phyloP scores from a whole-genome alignment of 768 basidiomycete genomes.

The Leccinum broughii region DNA sequence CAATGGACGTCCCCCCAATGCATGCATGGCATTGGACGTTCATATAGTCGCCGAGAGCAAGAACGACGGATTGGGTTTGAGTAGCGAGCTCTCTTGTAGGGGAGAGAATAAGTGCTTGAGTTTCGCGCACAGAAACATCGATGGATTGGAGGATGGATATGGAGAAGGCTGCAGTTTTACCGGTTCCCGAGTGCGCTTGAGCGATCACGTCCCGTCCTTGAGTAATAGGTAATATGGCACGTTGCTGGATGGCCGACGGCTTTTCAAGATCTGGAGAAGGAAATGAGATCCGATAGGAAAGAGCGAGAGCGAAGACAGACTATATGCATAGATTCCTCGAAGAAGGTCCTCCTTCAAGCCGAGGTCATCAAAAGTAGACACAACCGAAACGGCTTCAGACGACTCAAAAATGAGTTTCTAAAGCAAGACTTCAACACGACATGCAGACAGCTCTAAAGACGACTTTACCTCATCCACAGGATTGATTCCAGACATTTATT shows the following conservation, averaged over 20 bases:
- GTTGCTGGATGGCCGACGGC: slow-evolving; percentile 97
- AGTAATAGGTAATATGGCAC: slow-evolving; percentile 94
- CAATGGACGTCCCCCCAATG: slow-evolving; percentile 96
- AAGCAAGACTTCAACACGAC: neutral
- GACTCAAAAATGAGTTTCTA: slow-evolving; percentile 96
- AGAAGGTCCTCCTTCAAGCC: slow-evolving; percentile 93
- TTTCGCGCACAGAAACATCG: slow-evolving; percentile 92
- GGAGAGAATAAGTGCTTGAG: slow-evolving; percentile 93
- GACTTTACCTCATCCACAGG: slow-evolving; percentile 75
- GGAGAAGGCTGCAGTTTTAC: slow-evolving; percentile 99
- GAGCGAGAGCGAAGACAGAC: slow-evolving; percentile 44
- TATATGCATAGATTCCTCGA: slow-evolving; percentile 98
- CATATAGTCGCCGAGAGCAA: slow-evolving; percentile 98
- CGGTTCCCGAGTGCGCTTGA: slow-evolving; percentile 98
- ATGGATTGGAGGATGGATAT: slow-evolving; percentile 98
- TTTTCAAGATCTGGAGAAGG: slow-evolving; percentile 81
- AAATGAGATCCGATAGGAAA: slow-evolving; percentile 7
- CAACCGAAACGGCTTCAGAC: slow-evolving; percentile 85
- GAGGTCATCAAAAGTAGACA: slow-evolving; percentile 89
- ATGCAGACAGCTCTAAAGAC: slow-evolving; percentile 18
- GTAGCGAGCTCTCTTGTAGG: slow-evolving; percentile 98
- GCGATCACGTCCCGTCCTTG: slow-evolving; percentile 98
- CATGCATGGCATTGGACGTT: slow-evolving; percentile 99
- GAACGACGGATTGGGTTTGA: slow-evolving; percentile 97
- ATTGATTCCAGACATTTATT: slow-evolving; percentile 79